Conservation (phyloP, 805 yeast species). For the Tetrapisispora fleetii region DNA sequence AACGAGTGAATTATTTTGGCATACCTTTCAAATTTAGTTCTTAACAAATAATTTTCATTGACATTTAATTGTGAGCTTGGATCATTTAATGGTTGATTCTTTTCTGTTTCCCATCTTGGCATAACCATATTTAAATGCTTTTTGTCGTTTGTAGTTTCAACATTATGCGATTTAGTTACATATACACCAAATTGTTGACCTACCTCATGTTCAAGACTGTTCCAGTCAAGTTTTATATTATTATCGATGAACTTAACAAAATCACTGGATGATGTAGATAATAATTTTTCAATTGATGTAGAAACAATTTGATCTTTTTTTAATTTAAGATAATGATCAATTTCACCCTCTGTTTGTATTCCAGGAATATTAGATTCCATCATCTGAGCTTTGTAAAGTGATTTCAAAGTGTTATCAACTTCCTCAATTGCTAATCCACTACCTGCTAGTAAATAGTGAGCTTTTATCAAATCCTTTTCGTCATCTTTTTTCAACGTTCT, state of each 20-base stretch:
- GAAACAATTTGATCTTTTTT: constrained; percentile 78
- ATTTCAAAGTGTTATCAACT: constrained; percentile 48
- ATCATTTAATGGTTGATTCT: constrained; percentile 13
- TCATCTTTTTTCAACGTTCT: constrained; percentile 35
- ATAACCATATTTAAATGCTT: constrained; percentile 6
- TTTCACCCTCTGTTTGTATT: constrained; percentile 2
- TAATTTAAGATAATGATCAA: constrained; percentile 20
- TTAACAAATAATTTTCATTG: constrained; percentile 32
- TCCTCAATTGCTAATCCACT: constrained; percentile 84
- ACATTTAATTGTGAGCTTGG: constrained; percentile 33
- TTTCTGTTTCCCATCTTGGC: background rate
- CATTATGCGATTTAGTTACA: constrained; percentile 22
- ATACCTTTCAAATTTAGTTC: constrained; percentile 59
- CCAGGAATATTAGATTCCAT: constrained; percentile 15
- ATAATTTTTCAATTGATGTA: constrained; percentile 71
- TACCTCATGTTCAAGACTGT: constrained; percentile 60
- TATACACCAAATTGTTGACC: constrained; percentile 61
- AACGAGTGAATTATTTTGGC: constrained; percentile 63
- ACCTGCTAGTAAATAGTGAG: constrained; percentile 82
- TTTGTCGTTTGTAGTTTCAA: constrained; percentile 4
- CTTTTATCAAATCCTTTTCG: constrained; percentile 42
- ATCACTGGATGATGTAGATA: constrained; percentile 65
- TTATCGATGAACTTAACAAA: constrained; percentile 70
- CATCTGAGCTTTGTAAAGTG: constrained; percentile 35
- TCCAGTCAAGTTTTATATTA: constrained; percentile 78